phyloP scores from a whole-genome alignment of 129 eudicot genomes.

The Heracleum sosnowskyi region DNA sequence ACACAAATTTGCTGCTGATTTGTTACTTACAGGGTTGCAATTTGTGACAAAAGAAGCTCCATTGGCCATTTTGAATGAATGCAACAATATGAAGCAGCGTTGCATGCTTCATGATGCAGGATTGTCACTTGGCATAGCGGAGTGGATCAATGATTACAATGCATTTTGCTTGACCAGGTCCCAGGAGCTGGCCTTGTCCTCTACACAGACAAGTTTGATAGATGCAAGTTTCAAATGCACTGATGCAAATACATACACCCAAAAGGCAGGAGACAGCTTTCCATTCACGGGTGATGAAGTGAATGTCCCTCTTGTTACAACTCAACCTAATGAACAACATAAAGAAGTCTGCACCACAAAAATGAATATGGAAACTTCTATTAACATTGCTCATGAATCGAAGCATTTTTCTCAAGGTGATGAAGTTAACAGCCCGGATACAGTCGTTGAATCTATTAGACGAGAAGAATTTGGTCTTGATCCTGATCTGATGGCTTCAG shows the following conservation, averaged over 20 bases:
- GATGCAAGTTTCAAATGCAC: constrained; percentile 11
- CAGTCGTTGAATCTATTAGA: constrained; percentile 65
- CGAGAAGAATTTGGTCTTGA: constrained; percentile 84
- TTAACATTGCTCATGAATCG: constrained; percentile 13
- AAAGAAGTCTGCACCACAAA: constrained; percentile 15
- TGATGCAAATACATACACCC: neutral
- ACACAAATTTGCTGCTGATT: constrained; percentile 55
- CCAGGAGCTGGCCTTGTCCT: constrained; percentile 14
- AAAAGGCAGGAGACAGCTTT: neutral
- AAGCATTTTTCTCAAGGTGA: constrained; percentile 17
- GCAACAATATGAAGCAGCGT: constrained; percentile 48
- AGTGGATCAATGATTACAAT: constrained; percentile 62
- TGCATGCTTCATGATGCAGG: constrained; percentile 79
- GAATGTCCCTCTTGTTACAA: constrained; percentile 19
- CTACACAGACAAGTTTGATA: constrained; percentile 22
- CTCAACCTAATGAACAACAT: constrained; percentile 14
- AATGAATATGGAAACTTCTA: constrained; percentile 4
- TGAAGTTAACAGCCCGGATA: constrained; percentile 31
- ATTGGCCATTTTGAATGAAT: constrained; percentile 46
- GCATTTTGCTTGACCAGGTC: constrained; percentile 24
- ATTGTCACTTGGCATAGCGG: constrained; percentile 63
- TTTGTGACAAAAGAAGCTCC: constrained; percentile 46
- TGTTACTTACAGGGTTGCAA: constrained; percentile 63
- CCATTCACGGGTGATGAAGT: constrained; percentile 19
- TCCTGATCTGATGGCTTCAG: constrained; percentile 38